Conservation (phyloP, 2,329 filamentous ascomycete species). For the Elsinoe necatrix region DNA sequence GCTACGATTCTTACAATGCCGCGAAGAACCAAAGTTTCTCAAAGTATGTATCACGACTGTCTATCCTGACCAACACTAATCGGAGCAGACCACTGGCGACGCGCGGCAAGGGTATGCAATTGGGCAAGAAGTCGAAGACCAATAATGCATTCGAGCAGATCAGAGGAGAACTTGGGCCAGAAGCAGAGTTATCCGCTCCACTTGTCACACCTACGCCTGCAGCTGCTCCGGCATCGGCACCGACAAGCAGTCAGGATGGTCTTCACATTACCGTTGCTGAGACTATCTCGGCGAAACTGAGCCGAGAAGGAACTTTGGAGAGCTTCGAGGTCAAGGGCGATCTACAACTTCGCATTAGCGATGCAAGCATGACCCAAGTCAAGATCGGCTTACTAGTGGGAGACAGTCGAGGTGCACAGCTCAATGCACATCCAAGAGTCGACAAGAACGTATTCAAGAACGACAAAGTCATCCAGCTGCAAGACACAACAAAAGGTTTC, state of each 20-base stretch:
- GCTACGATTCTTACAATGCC: slow-evolving; percentile 89
- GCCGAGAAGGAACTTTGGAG: slow-evolving; percentile 77
- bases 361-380: slow-evolving; percentile 82
- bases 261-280: slow-evolving; percentile 85
- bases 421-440: slow-evolving; percentile 93
- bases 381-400: slow-evolving; percentile 73
- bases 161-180: slow-evolving; percentile 78
- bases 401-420: slow-evolving; percentile 75
- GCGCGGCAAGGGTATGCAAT: slow-evolving; percentile 96
- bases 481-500: slow-evolving; percentile 79
- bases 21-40: slow-evolving; percentile 89
- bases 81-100: slow-evolving; percentile 49
- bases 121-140: slow-evolving; percentile 97
- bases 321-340: slow-evolving; percentile 87
- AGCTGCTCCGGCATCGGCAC: slow-evolving; percentile 39
- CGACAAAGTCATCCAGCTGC: slow-evolving; percentile 78
- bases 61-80: slow-evolving; percentile 22
- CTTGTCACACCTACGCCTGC: slow-evolving; percentile 51
- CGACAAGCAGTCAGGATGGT: slow-evolving; percentile 63
- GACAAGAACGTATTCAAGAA: slow-evolving; percentile 80
- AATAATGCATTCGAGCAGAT: slow-evolving; percentile 97
- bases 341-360: slow-evolving; percentile 80
- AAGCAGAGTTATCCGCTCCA: slow-evolving; percentile 64
- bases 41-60: slow-evolving; percentile 44
- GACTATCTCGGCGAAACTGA: slow-evolving; percentile 80